These are phyloP conservation scores for Mortierella sp. DNA, from an alignment of 371 early-diverging fungal genomes.

Conservation along the genomic window DNA sequence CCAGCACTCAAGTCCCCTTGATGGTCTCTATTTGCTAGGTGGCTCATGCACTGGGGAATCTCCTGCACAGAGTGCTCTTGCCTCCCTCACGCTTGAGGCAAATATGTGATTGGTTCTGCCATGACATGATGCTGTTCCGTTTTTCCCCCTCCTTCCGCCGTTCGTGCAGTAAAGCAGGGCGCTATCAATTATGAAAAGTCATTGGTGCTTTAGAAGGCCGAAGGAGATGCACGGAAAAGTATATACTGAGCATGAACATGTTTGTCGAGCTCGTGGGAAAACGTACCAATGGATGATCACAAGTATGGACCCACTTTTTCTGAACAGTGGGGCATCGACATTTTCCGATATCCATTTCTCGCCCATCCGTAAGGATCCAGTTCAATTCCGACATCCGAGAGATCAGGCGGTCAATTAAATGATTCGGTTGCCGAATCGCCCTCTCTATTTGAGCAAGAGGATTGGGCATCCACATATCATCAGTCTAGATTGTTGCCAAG, in stretches of 20 bases:
- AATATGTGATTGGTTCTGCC: constrained; percentile 6
- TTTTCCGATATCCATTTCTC: not conserved
- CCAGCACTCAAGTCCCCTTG: too few relatives aligned
- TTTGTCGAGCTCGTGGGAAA: too few relatives aligned
- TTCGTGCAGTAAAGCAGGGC: not conserved
- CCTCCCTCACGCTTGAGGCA: constrained; percentile 2
- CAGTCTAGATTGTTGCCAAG: too few relatives aligned
- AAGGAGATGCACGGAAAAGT: not conserved
- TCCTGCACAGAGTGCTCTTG: too few relatives aligned
- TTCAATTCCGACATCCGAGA: constrained; percentile 7
- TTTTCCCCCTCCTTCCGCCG: not conserved
- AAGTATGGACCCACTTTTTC: too few relatives aligned
- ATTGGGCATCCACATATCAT: not conserved
- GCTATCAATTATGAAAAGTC: not conserved
- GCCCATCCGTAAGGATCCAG: constrained; percentile 7
- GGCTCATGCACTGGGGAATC: too few relatives aligned
- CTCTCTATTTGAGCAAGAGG: not conserved
- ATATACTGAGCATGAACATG: too few relatives aligned
- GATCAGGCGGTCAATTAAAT: constrained; percentile 9
- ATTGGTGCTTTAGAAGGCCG: not conserved
- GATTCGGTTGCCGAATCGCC: constrained; percentile 2
- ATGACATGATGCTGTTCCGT: not conserved
- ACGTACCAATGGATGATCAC: too few relatives aligned
- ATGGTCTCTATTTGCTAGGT: too few relatives aligned
- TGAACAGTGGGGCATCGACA: too few relatives aligned